Evolutionary conservation across 148 eudicot species (phyloP).

Genomic region (Talinum fruticosum): DNA sequence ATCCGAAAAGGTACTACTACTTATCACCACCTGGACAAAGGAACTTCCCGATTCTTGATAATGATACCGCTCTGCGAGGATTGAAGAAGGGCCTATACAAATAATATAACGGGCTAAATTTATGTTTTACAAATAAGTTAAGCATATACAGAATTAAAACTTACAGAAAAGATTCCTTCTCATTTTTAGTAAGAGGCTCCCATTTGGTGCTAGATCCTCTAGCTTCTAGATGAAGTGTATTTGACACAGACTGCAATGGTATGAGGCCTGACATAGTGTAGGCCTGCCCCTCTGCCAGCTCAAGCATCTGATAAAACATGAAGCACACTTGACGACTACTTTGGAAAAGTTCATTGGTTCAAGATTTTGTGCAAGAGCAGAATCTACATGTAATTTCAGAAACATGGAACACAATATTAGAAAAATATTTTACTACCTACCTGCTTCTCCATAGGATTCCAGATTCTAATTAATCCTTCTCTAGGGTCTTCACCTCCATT

Average conservation of each 20-base stretch:
- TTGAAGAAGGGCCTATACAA: constrained; percentile 62
- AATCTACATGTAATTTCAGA: constrained; percentile 1
- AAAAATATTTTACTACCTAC: constrained; percentile 26
- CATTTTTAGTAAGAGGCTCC: constrained; percentile 52
- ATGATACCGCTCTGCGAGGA: constrained; percentile 59
- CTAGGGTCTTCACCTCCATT: constrained; percentile 24
- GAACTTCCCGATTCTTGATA: constrained; percentile 62
- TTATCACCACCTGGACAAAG: constrained; percentile 62
- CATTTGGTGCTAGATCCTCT: constrained; percentile 69
- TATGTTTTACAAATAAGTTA: neutral
- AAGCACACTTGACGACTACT: constrained; percentile 9
- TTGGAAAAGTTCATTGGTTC: neutral
- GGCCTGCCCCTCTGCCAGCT: constrained; percentile 77
- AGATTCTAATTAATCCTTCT: constrained; percentile 80
- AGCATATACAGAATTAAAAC: constrained; percentile 26
- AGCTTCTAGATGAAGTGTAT: constrained; percentile 70
- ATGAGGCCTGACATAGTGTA: constrained; percentile 66
- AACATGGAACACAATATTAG: neutral
- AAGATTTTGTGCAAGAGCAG: constrained; percentile 4
- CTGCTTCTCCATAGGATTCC: constrained; percentile 91
- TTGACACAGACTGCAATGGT: constrained; percentile 55
- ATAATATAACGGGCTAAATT: constrained; percentile 18
- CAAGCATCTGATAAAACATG: constrained; percentile 44
- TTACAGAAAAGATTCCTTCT: constrained; percentile 54
- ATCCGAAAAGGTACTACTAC: constrained; percentile 3